Percentiles rank a stretch among this genome's conserved stretches.
Conservation (phyloP, 805 yeast genomes). For the Yamadazyma endophytica region DNA sequence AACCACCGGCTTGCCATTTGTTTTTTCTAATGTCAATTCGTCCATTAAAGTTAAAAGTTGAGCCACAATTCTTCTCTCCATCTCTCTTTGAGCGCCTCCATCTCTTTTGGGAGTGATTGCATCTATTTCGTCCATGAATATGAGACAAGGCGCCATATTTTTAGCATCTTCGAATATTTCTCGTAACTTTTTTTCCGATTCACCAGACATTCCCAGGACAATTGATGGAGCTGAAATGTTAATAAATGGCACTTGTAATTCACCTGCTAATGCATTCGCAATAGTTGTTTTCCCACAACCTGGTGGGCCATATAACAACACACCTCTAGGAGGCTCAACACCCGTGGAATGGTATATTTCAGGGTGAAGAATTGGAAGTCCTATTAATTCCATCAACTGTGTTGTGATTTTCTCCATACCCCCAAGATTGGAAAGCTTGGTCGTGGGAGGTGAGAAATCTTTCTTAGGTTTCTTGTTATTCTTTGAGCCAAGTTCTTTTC, state of each 20-base stretch:
- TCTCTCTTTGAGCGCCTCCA: conserved; percentile 91
- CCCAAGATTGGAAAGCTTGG: conserved; percentile 72
- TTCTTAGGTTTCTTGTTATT: conserved; percentile 24
- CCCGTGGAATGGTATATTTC: conserved; percentile 86
- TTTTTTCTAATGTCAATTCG: conserved; percentile 80
- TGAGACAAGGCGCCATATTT: conserved; percentile 81
- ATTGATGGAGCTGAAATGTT: conserved; percentile 92
- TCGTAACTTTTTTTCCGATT: conserved; percentile 88
- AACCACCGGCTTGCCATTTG: conserved; percentile 89
- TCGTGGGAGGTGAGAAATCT: conserved; percentile 66
- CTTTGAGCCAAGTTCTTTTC: conserved; percentile 40
- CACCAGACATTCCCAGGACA: conserved; percentile 99
- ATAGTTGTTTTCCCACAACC: conserved; percentile 98
- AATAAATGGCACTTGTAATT: conserved; percentile 87
- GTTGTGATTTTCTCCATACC: conserved; percentile 85
- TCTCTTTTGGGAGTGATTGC: conserved; percentile 98
- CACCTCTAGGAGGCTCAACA: conserved; percentile 93
- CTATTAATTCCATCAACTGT: conserved; percentile 85
- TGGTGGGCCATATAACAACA: conserved; percentile 94
- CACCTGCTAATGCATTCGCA: conserved; percentile 95
- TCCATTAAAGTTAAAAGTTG: conserved; percentile 94
- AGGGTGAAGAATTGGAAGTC: conserved; percentile 89
- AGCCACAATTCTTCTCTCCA: conserved; percentile 96
- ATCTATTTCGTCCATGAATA: conserved; percentile 95
- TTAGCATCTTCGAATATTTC: conserved; percentile 94